Evolutionary conservation across 2,329 filamentous ascomycete genomes (phyloP), one percentile per base, ranked within the genome.

Genomic region (Fusarium tjaetaba): DNA sequence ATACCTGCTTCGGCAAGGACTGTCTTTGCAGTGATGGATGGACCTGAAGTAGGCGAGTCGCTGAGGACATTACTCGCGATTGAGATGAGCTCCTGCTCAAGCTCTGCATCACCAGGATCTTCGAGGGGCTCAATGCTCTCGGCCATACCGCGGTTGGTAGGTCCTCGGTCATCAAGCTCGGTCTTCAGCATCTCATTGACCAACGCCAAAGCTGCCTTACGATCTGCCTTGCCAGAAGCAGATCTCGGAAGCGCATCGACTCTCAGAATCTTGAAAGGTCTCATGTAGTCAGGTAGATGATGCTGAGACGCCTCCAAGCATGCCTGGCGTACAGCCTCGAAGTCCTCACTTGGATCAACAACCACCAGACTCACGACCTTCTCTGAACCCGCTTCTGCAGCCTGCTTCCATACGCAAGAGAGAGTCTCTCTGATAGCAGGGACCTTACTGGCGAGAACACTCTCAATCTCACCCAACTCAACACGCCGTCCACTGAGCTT

Each of bases 401-500:
- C 45, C 5, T 60, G 36, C 13, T 72, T 72, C 69, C 64, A 70
- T 1, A 72, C 53, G 11, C 70, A 72, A 9, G 39, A 41, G 0
- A 72, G 4, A 4, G 59, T 65, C 4, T 70, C 53, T 1, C 38
- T 57, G 2, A 72, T 30, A 0, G 22, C 9, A 0, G 46, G 34
- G 2, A 48, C 58, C 11, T 46, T 72, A 9, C 69, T 70, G 1
- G 53, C 64, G 1, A 72, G 5, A 8, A 65, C 36, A 11, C 64
- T 70, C 28, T 72, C 70, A 22, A 72, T 60, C n/a, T 72, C 70
- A 3, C 70, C 58, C 7, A 72, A 24, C 20, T 72, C 69, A 4
- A 70, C 69, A 13, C 70, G 69, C 20, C 70, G 55, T 2, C 70
- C 70, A 18, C 69, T 72, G 6, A 72, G 57, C 28, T 72, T 72